Evolutionary conservation across 352 stramenopile species (phyloP).

Genomic region (Albugo candida): DNA sequence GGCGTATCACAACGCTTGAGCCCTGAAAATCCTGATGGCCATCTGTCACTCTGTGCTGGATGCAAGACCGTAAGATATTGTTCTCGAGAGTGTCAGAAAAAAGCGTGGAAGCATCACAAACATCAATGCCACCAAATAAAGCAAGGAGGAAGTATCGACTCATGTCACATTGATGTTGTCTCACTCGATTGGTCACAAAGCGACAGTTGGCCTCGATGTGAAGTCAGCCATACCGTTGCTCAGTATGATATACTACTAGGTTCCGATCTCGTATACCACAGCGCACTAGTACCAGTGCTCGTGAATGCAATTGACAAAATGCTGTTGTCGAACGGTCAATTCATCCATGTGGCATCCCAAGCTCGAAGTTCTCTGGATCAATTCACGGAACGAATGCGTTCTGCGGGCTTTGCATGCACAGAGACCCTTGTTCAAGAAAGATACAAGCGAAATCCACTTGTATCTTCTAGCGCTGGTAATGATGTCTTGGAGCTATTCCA

Average conservation of each 20-base stretch:
- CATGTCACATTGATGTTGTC: slow-evolving; percentile 24
- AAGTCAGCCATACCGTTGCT: slow-evolving; percentile 7
- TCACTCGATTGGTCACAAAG: slow-evolving; percentile 66
- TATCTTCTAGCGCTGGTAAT: slow-evolving; percentile 14
- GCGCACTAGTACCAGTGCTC: slow-evolving; percentile 62
- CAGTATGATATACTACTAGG: slow-evolving; percentile 59
- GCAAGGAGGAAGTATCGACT: slow-evolving; percentile 3
- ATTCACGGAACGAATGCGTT: slow-evolving; percentile 63
- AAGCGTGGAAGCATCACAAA: slow-evolving; percentile 75
- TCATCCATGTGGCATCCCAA: slow-evolving; percentile 66
- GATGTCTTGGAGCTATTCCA: slow-evolving; percentile 52
- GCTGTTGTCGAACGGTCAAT: slow-evolving; percentile 25
- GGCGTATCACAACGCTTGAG: slow-evolving; percentile 53
- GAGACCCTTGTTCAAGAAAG: slow-evolving; percentile 49
- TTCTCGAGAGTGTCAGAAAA: slow-evolving; percentile 70
- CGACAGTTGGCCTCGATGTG: slow-evolving; percentile 35
- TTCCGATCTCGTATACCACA: slow-evolving; percentile 74
- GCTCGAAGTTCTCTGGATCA: slow-evolving; percentile 58
- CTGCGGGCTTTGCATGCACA: slow-evolving; percentile 34
- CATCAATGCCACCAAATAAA: slow-evolving; percentile 30
- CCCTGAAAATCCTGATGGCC: slow-evolving; percentile 66
- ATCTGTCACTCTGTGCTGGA: slow-evolving; percentile 65
- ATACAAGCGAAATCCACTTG: slow-evolving; percentile 74
- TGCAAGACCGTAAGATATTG: slow-evolving; percentile 67
- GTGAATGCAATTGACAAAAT: slow-evolving; percentile 60